A percentile compares a stretch with the other conserved stretches of the same genome.
These are phyloP conservation scores for Teunomyces kruisii DNA, from an alignment of 805 yeast species.

Conservation along the genomic window DNA sequence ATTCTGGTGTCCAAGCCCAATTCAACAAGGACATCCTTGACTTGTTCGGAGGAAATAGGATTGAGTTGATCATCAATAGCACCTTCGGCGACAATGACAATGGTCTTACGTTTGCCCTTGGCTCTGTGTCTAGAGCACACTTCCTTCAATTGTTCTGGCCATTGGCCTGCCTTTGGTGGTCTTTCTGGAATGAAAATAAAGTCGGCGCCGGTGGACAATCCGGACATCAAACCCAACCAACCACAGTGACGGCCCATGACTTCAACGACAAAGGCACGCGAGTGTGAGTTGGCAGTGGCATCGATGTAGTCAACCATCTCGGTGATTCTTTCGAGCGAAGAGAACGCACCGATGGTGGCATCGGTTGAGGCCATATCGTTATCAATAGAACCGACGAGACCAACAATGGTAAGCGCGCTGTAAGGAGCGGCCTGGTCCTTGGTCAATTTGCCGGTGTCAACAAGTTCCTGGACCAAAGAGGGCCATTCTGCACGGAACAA, in stretches of 20 bases:
- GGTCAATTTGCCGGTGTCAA: slow-evolving; percentile 45
- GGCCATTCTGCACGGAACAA: slow-evolving; percentile 79
- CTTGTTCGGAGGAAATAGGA: slow-evolving; percentile 66
- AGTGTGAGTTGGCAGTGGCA: slow-evolving; percentile 81
- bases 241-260: slow-evolving; percentile 93
- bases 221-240: slow-evolving; percentile 82
- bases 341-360: slow-evolving; percentile 78
- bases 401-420: slow-evolving; percentile 64
- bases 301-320: slow-evolving; percentile 78
- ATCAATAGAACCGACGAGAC: slow-evolving; percentile 80
- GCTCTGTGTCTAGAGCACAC: slow-evolving; percentile 64
- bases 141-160: slow-evolving; percentile 68
- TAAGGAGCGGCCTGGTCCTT: slow-evolving; percentile 45
- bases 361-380: slow-evolving; percentile 85
- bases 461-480: slow-evolving; percentile 58
- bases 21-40: slow-evolving; percentile 61
- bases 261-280: slow-evolving; percentile 80
- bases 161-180: slow-evolving; percentile 61
- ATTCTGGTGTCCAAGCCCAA: slow-evolving; percentile 76
- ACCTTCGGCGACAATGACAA: slow-evolving; percentile 82
- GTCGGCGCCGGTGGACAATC: slow-evolving; percentile 78
- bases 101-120: slow-evolving; percentile 75
- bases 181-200: slow-evolving; percentile 78
- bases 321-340: slow-evolving; percentile 74
- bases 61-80: slow-evolving; percentile 69